Conservation (phyloP, 2,329 filamentous ascomycete genomes). For the Rosellinia necatrix region DNA sequence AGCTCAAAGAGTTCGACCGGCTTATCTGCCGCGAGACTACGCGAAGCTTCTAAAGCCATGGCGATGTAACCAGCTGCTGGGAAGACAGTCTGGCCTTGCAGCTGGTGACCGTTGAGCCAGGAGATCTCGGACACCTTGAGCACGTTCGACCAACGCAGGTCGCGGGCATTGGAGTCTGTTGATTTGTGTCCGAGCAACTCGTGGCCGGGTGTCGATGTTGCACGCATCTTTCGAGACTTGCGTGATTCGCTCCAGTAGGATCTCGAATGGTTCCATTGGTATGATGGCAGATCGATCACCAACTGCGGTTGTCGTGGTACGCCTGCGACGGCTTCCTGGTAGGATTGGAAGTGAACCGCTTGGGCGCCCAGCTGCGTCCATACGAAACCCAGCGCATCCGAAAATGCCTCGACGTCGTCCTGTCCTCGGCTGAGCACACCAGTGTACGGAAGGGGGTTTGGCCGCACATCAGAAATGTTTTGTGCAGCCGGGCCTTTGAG, state of each 20-base stretch:
- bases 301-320: constrained; percentile 7
- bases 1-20: constrained; percentile 24
- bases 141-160: constrained; percentile 28
- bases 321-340: not conserved
- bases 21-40: constrained; percentile 1
- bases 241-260: constrained; percentile 25
- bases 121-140: constrained; percentile 24
- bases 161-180: constrained; percentile 3
- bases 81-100: constrained; percentile 32
- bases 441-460: constrained; percentile 36
- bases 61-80: constrained; percentile 32
- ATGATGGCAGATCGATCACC: constrained; percentile 20
- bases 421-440: constrained; percentile 38
- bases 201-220: not conserved
- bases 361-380: constrained; percentile 20
- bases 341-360: constrained; percentile 18
- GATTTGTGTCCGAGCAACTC: constrained; percentile 17
- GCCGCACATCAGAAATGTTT: constrained; percentile 37
- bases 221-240: constrained; percentile 1
- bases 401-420: constrained; percentile 32
- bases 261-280: constrained; percentile 28
- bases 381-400: constrained; percentile 24
- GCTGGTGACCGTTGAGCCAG: constrained; percentile 29
- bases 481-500: constrained; percentile 47
- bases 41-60: constrained; percentile 28